Base-by-base conservation (phyloP, 2,329 filamentous ascomycete genomes). In the Ceratocystis harringtonii region DNA sequence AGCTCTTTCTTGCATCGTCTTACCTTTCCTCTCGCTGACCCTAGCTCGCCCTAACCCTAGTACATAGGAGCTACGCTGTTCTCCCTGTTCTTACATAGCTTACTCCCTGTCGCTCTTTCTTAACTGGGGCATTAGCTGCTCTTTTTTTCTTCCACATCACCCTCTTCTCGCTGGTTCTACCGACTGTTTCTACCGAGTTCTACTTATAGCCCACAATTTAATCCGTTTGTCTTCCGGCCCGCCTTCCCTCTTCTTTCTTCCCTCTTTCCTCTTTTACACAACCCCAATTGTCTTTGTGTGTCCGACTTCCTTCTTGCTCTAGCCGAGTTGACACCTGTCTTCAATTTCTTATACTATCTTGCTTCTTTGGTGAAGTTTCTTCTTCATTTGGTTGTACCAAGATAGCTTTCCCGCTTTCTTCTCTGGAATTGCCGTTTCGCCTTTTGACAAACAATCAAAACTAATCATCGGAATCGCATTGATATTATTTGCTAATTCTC, bases 71-170 rank as follows among this genome's bases (percentile, higher is more conserved):
- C 48, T 28, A 25, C 48, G 22, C 19, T 52, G 48, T 48, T 25
- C 36, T 41, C 36, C 2, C 28, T 4, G 28, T 5, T 28, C 28
- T 28, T 3, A 5, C 28, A 28, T 4, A 28, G 28, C 28, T 28
- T 28, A 28, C 28, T 45, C 60, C 60, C 60, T 25, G 60, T 8
- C 5, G 17, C 60, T 36, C 10, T 30, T 52, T 28, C 48, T 6
- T 1, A 28, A 52, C 10, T 28, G 22, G 25, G 28, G 28, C 55
- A 58, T 36, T 36, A 36, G 55, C 55, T 58, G 28, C 1, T 36
- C 55, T 36, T 36, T 58, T 36, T 60, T 41, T 36, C 63, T 65
- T 67, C 67, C 67, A 68, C 67, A 64, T 67, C 66, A 67, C 65
- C 67, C 63, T 67, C 63, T 67, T 68, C 63, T 68, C 4, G 4